Conservation (phyloP, 345 rosid species). For the Luvunga scandens region DNA sequence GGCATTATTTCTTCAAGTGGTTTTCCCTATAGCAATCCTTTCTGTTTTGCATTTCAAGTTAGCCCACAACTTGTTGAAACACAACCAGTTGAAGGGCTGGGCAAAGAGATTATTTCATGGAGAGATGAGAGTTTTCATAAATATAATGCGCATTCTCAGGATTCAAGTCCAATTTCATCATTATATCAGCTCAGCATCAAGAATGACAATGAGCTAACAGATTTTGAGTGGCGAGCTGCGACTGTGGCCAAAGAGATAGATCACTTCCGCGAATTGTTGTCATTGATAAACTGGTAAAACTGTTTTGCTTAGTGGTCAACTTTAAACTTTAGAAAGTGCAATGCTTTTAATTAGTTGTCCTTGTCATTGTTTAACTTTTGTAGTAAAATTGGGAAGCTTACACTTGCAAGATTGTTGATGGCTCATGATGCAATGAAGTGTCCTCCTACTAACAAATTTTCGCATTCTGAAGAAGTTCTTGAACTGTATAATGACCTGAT, state of each 20-base stretch:
- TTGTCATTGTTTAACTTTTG: conserved; percentile 20
- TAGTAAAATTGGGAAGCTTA: conserved; percentile 94
- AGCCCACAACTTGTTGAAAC: conserved; percentile 23
- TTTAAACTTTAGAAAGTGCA: conserved; percentile 10
- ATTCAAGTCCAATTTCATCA: conserved; percentile 31
- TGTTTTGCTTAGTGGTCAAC: conserved; percentile 8
- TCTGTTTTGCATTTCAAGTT: conserved; percentile 44
- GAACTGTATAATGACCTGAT: conserved; percentile 59
- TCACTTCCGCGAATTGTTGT: conserved; percentile 50
- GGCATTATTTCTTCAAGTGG: conserved; percentile 74
- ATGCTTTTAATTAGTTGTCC: neutral
- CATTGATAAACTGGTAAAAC: conserved; percentile 54
- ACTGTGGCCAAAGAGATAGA: conserved; percentile 55
- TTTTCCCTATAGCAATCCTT: conserved; percentile 37
- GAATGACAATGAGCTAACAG: conserved; percentile 28
- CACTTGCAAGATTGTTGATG: conserved; percentile 79
- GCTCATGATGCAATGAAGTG: conserved; percentile 50
- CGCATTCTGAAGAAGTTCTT: conserved; percentile 63
- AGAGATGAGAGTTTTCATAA: conserved; percentile 45
- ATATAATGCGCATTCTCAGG: conserved; percentile 34
- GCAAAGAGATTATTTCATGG: conserved; percentile 48
- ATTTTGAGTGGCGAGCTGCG: conserved; percentile 51
- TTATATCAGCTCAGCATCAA: conserved; percentile 30
- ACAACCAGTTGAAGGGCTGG: conserved; percentile 31
- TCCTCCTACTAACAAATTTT: conserved; percentile 26